Evolutionary conservation across 1,284 basidiomycete species (phyloP), one percentile per base, ranked within the genome.

Genomic region (Golubevia sp.): DNA sequence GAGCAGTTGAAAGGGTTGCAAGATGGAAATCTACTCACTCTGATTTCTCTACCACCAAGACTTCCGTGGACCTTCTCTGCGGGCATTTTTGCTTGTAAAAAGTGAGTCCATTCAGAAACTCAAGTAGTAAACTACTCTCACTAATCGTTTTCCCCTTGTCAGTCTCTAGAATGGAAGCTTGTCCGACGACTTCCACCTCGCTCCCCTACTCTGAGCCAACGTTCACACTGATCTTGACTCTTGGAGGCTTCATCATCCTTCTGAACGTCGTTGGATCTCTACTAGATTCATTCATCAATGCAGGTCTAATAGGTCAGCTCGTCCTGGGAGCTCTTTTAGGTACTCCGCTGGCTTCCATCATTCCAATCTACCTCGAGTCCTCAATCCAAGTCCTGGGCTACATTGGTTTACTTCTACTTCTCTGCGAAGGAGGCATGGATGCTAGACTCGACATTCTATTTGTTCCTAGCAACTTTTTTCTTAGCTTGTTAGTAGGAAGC

Each of bases 381-480:
- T 26, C 67, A 2, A 25, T 65, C 8, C 64, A 66, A 5, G 4
- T 59, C 0, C 53, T 72, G 23, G 72, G 72, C 15, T 74, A 70
- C 49, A 63, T 73, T 1, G 72, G 70, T 1, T 44, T 74, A 38
- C 63, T 74, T 15, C 60, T 72, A 11, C 67, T 74, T 38, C 64
- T 74, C 4, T 63, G 65, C 6, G 60, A 67, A 49, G 72, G 70
- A 2, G 72, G 72, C 2, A 18, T 67, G n/a, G 67, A 69, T 24
- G 60, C 70, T 3, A 34, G 72, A 3, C 61, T 74, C n/a, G 72
- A 70, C 56, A 64, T 74, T 44, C 58, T 74, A 0, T 67, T 65
- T 4, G 62, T 50, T 25, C 70, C 64, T 0, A 57, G 26, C 30
- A 70, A 63, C 34, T 55, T 70, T 1, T 26, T 25, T 3, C 54